Conservation (phyloP, 768 basidiomycete species). For the Coprinopsis strossmayeri region DNA sequence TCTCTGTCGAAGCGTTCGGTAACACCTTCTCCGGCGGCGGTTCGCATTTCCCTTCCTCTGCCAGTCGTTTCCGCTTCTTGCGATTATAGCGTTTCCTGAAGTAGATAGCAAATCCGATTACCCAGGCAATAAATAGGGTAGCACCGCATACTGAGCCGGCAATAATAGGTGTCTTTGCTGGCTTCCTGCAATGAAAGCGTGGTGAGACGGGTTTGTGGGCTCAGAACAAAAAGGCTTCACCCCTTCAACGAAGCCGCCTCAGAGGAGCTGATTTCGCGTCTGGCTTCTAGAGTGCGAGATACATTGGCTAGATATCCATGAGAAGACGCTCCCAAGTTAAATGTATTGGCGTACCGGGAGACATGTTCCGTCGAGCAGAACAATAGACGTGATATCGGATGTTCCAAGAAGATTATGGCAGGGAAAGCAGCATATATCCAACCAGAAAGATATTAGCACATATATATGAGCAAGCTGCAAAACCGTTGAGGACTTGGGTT, state of each 20-base stretch:
- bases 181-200: slow-evolving; percentile 29
- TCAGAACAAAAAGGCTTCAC: slow-evolving; percentile 17
- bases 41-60: slow-evolving; percentile 35
- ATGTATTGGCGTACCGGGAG: background rate
- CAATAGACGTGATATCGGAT: too few relatives aligned
- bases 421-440: too few relatives aligned
- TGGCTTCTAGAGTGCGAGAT: slow-evolving; percentile 1
- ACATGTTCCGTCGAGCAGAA: too few relatives aligned
- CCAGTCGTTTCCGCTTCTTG: slow-evolving; percentile 36
- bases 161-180: slow-evolving; percentile 53
- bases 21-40: slow-evolving; percentile 30
- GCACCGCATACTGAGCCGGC: slow-evolving; percentile 54
- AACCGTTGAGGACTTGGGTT: too few relatives aligned
- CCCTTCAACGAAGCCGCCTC: slow-evolving; percentile 34
- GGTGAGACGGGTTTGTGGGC: background rate
- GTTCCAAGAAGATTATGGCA: too few relatives aligned
- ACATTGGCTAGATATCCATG: too few relatives aligned
- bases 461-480: too few relatives aligned
- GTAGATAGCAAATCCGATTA: slow-evolving; percentile 51
- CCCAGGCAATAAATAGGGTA: slow-evolving; percentile 43
- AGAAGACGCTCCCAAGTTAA: background rate
- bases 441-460: background rate
- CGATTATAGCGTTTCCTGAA: slow-evolving; percentile 46
- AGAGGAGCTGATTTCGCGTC: slow-evolving; percentile 26
- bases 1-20: slow-evolving; percentile 32